phyloP scores from a whole-genome alignment of 352 stramenopile species.

The Phytopythium helicoides region DNA sequence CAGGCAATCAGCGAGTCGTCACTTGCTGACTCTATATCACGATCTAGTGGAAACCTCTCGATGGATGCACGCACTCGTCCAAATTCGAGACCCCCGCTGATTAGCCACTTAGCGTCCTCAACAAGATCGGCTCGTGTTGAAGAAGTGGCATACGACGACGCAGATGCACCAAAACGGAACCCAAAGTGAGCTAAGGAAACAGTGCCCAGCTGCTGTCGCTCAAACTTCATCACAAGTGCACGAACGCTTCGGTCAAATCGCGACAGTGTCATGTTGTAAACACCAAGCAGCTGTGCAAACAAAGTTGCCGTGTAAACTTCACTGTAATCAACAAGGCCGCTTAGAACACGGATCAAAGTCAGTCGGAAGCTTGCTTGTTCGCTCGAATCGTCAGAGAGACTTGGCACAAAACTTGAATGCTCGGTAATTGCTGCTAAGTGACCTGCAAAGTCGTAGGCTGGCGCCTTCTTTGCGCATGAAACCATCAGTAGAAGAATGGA shows the following conservation, averaged over 20 bases:
- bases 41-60: conserved; percentile 64
- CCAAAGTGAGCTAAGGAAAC: conserved; percentile 42
- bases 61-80: conserved; percentile 64
- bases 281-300: conserved; percentile 55
- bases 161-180: conserved; percentile 71
- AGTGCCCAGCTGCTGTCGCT: conserved; percentile 34
- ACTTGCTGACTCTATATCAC: conserved; percentile 22
- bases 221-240: not conserved
- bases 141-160: conserved; percentile 23
- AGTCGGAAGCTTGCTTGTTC: conserved; percentile 18
- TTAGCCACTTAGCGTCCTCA: conserved; percentile 65
- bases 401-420: conserved; percentile 24
- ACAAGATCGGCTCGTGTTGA: conserved; percentile 51
- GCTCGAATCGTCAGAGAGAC: conserved; percentile 13
- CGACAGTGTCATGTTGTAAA: conserved; percentile 73
- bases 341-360: conserved; percentile 37
- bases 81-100: conserved; percentile 62
- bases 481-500: conserved; percentile 29
- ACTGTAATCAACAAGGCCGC: conserved; percentile 34
- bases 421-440: conserved; percentile 32
- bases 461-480: conserved; percentile 8
- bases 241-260: conserved; percentile 54
- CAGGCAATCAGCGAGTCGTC: conserved; percentile 28
- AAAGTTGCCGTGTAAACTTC: conserved; percentile 43
- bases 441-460: conserved; percentile 35